Base-by-base conservation (phyloP, 129 eudicot species). In the Arctium lappa region DNA sequence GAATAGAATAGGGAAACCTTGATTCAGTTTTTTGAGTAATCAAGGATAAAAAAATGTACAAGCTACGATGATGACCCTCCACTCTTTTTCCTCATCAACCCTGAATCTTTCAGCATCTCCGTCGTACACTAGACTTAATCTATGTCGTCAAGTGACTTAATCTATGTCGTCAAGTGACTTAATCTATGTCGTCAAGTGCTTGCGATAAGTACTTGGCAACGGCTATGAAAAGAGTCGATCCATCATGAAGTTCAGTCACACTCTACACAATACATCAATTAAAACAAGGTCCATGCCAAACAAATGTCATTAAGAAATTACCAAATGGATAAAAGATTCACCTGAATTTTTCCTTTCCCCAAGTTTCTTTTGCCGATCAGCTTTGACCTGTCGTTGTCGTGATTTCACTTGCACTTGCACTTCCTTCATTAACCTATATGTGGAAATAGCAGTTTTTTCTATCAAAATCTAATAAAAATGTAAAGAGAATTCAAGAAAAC, bases 391-490 rank as follows among this genome's bases (percentile, higher is more conserved):
- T 98, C 99, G 80, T 95, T 93, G 76, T 95, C 99, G 44, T 95
- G 99, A 95, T 95, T 88, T 95, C 99, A 44, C 98, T 95, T 27
- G 97, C 97, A 78, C 97, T 95, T 9, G 97, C 98, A 73, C 99
- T 95, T 40, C 97, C 95, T 81, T 95, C 99, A 74, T 95, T 93
- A 42, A 94, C 97, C 97, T 92, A 77, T 84, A 68, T 73, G 50
- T 29, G 50, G 10, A 34, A 12, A 37, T 65, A 38, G 8, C 8
- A 80, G 27, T 2, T 4, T 27, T 56, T 31, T 1, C 1, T 27
- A 27, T 79, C 27, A 66, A 22, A 46, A 65, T 50, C 3, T 10
- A 72, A 82, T 40, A 8, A 44, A 15, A 79, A 16, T 22, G 5
- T 1, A 33, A 31, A 65, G 10, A 38, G 30, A 5, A 69, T 60